A percentile compares a stretch with the other conserved stretches of the same genome.
phyloP scores from a whole-genome alignment of 139 green algal genomes.

The Haematococcus sp. region DNA sequence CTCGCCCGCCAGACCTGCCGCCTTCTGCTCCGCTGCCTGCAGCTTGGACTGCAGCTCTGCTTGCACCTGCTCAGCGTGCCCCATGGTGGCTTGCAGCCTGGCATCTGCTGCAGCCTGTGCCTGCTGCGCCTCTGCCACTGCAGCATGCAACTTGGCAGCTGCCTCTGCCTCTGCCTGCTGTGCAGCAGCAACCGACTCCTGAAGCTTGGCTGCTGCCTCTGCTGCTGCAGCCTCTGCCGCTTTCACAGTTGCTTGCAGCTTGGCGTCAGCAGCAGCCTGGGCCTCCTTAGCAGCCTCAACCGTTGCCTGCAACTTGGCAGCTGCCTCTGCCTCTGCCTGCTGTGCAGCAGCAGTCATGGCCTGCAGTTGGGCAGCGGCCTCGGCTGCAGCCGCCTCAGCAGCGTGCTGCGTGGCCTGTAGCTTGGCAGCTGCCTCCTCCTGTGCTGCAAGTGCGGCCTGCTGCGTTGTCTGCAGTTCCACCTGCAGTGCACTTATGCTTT shows the following conservation, averaged over 20 bases:
- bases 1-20: neutral
- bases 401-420: neutral
- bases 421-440: conserved; percentile 10
- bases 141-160: neutral
- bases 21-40: neutral
- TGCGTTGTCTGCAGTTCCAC: neutral
- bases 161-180: neutral
- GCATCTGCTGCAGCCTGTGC: neutral
- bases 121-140: neutral
- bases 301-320: too few relatives aligned
- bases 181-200: neutral
- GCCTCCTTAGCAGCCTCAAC: too few relatives aligned
- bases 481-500: neutral
- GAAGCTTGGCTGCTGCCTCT: neutral
- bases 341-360: neutral
- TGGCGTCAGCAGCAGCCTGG: neutral
- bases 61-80: neutral
- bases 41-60: neutral
- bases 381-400: neutral
- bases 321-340: neutral
- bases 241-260: neutral
- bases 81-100: neutral
- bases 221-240: neutral
- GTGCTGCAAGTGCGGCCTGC: neutral
- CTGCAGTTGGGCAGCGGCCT: neutral